Evolutionary conservation across 495 filamentous ascomycete genomes (phyloP), one percentile per base, ranked within the genome.

Genomic region (Penicillium cataractarum): DNA sequence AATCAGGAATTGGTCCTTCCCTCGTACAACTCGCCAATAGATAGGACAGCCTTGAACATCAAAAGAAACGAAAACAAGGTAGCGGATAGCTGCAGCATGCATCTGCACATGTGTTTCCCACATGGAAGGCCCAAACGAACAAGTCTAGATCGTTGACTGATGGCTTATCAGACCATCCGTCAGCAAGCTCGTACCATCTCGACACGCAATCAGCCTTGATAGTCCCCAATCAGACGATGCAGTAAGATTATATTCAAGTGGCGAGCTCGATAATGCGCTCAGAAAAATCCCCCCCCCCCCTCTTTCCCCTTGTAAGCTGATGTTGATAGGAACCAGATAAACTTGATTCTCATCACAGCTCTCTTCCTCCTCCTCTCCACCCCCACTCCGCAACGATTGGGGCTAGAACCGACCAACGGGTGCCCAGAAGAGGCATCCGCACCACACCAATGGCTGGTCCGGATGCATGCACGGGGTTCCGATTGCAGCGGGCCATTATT

Each of bases 401-500:
- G n/a, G n/a, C n/a, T n/a, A n/a, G n/a, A n/a, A n/a, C n/a, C 22
- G 24, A 29, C 12, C 10, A 49, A 26, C 19, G 31, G 35, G 10
- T 2, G 21, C 35, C 53, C 21, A 27, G 17, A 35, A 22, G 5
- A 32, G 40, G 26, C 19, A 57, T 33, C n/a, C 27, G 26, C 40
- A 57, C 29, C 17, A 61, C 42, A 55, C 64, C 64, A 65, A 65
- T 65, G 3, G 19, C 29, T 48, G 19, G 29, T 10, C 59, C 50
- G 64, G 51, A 65, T 62, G 55, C 59, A 50, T 56, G 64, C 64
- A 65, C 64, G 58, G 58, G 57, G 57, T 44, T 57, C 51, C 44
- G 53, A 50, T 54, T 29, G 31, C 59, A 55, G 40, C 7, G 3
- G 12, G 2, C 17, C 10, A 32, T 7, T 40, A 21, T n/a, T 57